phyloP scores from a whole-genome alignment of 805 yeast species.

The Kuraishia borneana region DNA sequence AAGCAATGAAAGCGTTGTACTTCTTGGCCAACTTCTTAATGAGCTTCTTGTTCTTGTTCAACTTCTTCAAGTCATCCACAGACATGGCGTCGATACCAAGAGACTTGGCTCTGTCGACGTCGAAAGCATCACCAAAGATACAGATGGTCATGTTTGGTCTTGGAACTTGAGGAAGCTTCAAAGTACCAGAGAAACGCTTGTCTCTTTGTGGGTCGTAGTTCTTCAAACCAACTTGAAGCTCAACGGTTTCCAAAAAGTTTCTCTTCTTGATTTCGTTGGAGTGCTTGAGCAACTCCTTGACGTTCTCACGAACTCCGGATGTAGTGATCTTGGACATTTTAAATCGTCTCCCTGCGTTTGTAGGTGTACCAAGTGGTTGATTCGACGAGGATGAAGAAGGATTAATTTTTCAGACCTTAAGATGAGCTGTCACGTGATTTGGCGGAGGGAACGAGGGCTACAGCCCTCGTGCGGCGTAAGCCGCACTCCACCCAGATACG shows the following conservation, averaged over 20 bases:
- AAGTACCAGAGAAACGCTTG: conserved; percentile 99
- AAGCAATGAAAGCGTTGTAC: conserved; percentile 99
- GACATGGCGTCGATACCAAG: conserved; percentile 99
- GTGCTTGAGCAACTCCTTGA: conserved; percentile 79
- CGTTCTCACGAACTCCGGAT: conserved; percentile 94
- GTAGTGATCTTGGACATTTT: conserved; percentile 83
- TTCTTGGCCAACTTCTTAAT: conserved; percentile 99
- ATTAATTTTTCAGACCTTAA: too few species aligned
- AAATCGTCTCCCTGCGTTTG: conserved; percentile 69
- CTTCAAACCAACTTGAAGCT: conserved; percentile 98
- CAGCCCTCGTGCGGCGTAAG: too few species aligned
- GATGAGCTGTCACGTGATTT: too few species aligned
- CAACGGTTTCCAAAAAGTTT: conserved; percentile 99
- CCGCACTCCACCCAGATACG: too few species aligned
- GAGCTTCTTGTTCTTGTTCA: conserved; percentile 99
- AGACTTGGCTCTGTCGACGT: conserved; percentile 99
- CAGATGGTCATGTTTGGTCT: conserved; percentile 99
- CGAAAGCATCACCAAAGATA: conserved; percentile 99
- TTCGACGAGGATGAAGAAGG: conserved; percentile 31
- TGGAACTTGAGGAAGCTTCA: conserved; percentile 97
- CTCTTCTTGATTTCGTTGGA: conserved; percentile 97
- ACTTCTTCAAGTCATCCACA: conserved; percentile 98
- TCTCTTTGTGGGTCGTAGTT: conserved; percentile 99
- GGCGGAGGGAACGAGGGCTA: too few species aligned
- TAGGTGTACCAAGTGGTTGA: conserved; percentile 31